phyloP scores from a whole-genome alignment of 2,329 filamentous ascomycete genomes.

The Orbilia blumenaviensis region DNA sequence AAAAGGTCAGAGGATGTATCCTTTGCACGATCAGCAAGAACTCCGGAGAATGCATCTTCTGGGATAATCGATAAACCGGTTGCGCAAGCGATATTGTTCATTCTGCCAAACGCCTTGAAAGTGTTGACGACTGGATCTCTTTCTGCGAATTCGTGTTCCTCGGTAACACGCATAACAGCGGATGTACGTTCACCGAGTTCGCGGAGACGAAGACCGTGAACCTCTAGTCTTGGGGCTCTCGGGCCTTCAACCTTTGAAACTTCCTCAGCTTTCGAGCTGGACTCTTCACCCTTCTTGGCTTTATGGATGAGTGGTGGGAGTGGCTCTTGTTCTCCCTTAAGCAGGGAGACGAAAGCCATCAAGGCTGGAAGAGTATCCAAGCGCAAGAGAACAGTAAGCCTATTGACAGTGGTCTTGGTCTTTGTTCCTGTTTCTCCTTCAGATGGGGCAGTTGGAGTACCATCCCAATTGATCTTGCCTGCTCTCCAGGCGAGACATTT shows the following conservation, averaged over 20 bases:
- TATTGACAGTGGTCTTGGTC: constrained; percentile 68
- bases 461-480: constrained; percentile 91
- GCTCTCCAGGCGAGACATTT: constrained; percentile 78
- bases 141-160: constrained; percentile 76
- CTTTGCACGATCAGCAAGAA: constrained; percentile 74
- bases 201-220: constrained; percentile 84
- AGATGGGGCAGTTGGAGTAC: constrained; percentile 64
- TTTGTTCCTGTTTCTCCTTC: constrained; percentile 36
- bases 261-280: constrained; percentile 56
- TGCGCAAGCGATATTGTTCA: constrained; percentile 83
- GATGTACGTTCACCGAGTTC: constrained; percentile 92
- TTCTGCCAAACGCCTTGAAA: constrained; percentile 85
- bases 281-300: constrained; percentile 58
- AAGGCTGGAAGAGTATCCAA: constrained; percentile 84
- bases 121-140: constrained; percentile 89
- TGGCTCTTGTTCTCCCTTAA: constrained; percentile 68
- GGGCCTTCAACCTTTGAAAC: constrained; percentile 46
- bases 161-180: constrained; percentile 91
- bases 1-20: constrained; percentile 77
- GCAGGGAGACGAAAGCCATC: constrained; percentile 81
- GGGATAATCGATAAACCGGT: constrained; percentile 83
- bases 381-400: constrained; percentile 80
- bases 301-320: constrained; percentile 59
- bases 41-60: constrained; percentile 79
- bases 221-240: constrained; percentile 69